These are phyloP conservation scores for Lactifluus echinatus DNA, from an alignment of 768 basidiomycete genomes.

Conservation along the genomic window DNA sequence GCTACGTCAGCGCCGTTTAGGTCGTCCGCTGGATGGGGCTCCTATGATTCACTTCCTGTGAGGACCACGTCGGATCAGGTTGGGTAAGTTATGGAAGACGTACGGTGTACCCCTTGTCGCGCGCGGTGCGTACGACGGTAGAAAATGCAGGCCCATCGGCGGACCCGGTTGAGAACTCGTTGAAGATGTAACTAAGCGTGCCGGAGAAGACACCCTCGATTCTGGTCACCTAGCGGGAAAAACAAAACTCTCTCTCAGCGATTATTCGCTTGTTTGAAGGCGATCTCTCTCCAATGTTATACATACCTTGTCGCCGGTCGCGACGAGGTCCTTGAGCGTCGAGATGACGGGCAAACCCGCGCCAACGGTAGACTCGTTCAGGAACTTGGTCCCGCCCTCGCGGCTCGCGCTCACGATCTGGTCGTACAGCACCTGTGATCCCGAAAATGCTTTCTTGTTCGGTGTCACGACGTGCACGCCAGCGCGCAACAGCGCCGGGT, in stretches of 20 bases:
- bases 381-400: constrained; percentile 54
- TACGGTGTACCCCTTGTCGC: constrained; percentile 93
- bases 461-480: constrained; percentile 90
- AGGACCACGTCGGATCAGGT: neutral
- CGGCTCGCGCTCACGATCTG: constrained; percentile 52
- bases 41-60: constrained; percentile 41
- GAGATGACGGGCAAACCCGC: constrained; percentile 90
- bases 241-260: too few species aligned
- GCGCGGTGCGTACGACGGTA: constrained; percentile 78
- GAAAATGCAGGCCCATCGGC: constrained; percentile 73
- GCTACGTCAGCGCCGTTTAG: constrained; percentile 96
- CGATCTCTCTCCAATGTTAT: neutral
- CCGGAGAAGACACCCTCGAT: constrained; percentile 98
- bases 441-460: constrained; percentile 95
- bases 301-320: constrained; percentile 82
- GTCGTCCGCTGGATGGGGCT: constrained; percentile 96
- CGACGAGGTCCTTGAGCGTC: constrained; percentile 85
- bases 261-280: too few species aligned
- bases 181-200: constrained; percentile 98
- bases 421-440: constrained; percentile 56
- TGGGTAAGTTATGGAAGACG: constrained; percentile 14
- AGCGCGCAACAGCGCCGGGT: constrained; percentile 67
- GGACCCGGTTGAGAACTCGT: constrained; percentile 74
- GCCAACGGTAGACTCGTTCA: constrained; percentile 90
- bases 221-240: constrained; percentile 51